Base-by-base conservation (phyloP, 139 green algal genomes). In the Ettlia oleoabundans region DNA sequence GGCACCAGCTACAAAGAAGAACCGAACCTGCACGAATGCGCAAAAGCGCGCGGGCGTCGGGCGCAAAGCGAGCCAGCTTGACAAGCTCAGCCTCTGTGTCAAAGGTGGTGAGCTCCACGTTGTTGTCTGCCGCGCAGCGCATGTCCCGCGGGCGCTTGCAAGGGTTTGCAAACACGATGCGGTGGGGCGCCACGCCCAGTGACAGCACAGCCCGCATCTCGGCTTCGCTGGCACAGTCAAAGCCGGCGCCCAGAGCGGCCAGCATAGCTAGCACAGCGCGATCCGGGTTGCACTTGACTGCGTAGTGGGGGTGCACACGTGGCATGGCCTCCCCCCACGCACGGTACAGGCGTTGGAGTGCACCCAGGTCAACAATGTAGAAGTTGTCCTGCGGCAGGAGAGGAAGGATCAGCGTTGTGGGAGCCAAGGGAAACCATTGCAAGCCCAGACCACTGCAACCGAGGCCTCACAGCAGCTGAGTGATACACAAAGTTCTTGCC, bases 151-250 rank as follows among this genome's bases (percentile, higher is more conserved):
- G 89, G 33, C 93, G 89, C 93, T 99, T 99, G 93, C 94, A 98
- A 24, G 95, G 90, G 88, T 98, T 97, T 18, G 97, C 96, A 80
- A 97, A 98, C 41, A 99, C 92, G 86, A 99, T 98, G 82, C 91
- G 88, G 13, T 85, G 82, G 47, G 93, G 80, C 51, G 79, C 32
- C 0, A 98, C 93, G 15, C 96, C 97, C 84, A 97, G 68, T 22
- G 85, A 78, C 40, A 70, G 37, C 63, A 98, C 94, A 58, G 87
- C 80, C 37, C 96, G 88, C n/a, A 98, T 78, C 89, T 99, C 96
- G 1, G 93, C 91, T 42, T 93, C 90, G 26, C 84, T 94, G 5
- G 97, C 97, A 75, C 96, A 98, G 90, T 99, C 96, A 82, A 99
- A 99, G 61, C 95, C 94, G 24, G 92, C 87, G 51, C 97, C 97